A percentile compares a stretch with the other conserved stretches of the same genome.
phyloP scores from a whole-genome alignment of 2,329 filamentous ascomycete genomes.

The Aspergillus spinulosporus region DNA sequence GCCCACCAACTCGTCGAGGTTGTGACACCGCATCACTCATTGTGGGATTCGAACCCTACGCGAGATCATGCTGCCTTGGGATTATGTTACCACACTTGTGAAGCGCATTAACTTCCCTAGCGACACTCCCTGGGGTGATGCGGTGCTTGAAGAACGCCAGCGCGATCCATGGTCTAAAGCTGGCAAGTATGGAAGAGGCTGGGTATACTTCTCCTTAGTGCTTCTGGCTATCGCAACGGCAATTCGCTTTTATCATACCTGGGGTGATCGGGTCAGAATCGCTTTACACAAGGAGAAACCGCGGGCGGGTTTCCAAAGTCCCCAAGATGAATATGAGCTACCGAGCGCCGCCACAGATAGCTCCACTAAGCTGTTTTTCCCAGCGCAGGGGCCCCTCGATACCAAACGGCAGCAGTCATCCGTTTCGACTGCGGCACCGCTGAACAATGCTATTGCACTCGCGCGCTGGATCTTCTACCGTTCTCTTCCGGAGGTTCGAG shows the following conservation, averaged over 20 bases:
- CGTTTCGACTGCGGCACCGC: constrained; percentile 68
- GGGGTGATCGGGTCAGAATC: constrained; percentile 89
- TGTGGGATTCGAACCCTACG: background rate
- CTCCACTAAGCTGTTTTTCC: constrained; percentile 74
- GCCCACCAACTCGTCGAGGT: background rate
- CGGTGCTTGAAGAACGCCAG: constrained; percentile 52
- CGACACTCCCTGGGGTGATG: constrained; percentile 55
- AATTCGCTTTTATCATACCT: constrained; percentile 80
- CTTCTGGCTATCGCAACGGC: constrained; percentile 67
- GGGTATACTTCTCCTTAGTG: constrained; percentile 82
- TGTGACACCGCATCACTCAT: background rate
- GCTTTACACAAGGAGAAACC: constrained; percentile 84
- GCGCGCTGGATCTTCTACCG: constrained; percentile 88
- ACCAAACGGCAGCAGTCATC: constrained; percentile 65
- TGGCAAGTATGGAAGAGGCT: constrained; percentile 82
- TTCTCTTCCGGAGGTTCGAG: constrained; percentile 71
- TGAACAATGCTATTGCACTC: constrained; percentile 79
- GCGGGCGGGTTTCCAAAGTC: constrained; percentile 58
- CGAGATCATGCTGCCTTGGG: constrained; percentile 18
- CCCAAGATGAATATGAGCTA: constrained; percentile 62
- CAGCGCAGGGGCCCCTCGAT: constrained; percentile 59
- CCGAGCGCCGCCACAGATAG: constrained; percentile 60
- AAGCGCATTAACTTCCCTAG: constrained; percentile 60
- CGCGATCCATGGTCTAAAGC: constrained; percentile 77
- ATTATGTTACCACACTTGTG: constrained; percentile 32